Conservation (phyloP, 2,329 filamentous ascomycete genomes). For the Proliferodiscus dingleyae region DNA sequence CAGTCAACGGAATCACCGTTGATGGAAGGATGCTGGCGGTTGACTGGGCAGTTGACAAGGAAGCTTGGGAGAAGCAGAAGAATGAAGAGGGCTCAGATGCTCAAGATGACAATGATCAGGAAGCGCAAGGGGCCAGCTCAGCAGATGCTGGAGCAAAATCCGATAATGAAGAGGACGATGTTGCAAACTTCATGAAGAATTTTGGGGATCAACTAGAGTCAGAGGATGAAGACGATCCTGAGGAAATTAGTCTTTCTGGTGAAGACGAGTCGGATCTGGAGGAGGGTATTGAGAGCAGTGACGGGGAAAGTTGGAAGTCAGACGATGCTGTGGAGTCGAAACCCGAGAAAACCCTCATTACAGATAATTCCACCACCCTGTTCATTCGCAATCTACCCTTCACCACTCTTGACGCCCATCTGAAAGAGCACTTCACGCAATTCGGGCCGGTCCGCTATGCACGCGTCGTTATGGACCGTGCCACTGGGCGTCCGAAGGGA, state of each 20-base stretch:
- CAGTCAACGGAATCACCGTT: slow-evolving; percentile 82
- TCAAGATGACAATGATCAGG: slow-evolving; percentile 34
- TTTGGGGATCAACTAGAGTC: slow-evolving; percentile 33
- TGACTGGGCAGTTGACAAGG: slow-evolving; percentile 94
- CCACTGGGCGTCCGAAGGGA: slow-evolving; percentile 80
- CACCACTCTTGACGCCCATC: slow-evolving; percentile 72
- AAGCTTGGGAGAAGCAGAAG: slow-evolving; percentile 69
- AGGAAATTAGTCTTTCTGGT: slow-evolving; percentile 9
- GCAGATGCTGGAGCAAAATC: slow-evolving; percentile 24
- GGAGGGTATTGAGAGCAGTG: slow-evolving; percentile 36
- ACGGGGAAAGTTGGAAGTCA: slow-evolving; percentile 35
- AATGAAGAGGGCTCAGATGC: slow-evolving; percentile 36
- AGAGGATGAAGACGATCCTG: slow-evolving; percentile 29
- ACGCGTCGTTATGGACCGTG: slow-evolving; percentile 80
- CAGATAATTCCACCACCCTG: slow-evolving; percentile 69
- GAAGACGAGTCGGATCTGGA: slow-evolving; percentile 37
- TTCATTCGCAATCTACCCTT: slow-evolving; percentile 96
- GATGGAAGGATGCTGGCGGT: slow-evolving; percentile 87
- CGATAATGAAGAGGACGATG: slow-evolving; percentile 34
- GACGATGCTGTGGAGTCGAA: slow-evolving; percentile 33
- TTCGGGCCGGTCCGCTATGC: slow-evolving; percentile 91
- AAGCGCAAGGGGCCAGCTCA: slow-evolving; percentile 28
- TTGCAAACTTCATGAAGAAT: slow-evolving; percentile 32
- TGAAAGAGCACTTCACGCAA: slow-evolving; percentile 79
- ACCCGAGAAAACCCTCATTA: slow-evolving; percentile 36